Base-by-base conservation (phyloP, 495 filamentous ascomycete species). In the Cryomyces minteri region DNA sequence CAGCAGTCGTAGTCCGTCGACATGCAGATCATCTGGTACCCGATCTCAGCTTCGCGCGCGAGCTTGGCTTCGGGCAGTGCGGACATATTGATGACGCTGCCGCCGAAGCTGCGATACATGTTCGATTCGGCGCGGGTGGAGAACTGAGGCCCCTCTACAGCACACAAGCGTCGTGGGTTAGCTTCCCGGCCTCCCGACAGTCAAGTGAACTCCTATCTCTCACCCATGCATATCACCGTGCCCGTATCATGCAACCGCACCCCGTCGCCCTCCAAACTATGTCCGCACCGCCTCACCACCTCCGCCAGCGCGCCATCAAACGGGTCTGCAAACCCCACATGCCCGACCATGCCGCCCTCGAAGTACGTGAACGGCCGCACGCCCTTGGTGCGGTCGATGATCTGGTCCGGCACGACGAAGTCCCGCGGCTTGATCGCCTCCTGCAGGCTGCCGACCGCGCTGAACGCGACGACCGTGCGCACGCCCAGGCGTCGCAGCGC, bases 11-110 rank as follows among this genome's bases (percentile, higher is more conserved):
- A 99, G 65, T 99, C 90, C 25, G 90, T 99, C 30, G 82, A 79
- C 92, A 99, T 99, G 70, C 88, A 95, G 53, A 99, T 88, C 75
- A 95, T 88, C 66, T 88, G 84, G 58, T 94, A 95, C 11, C 80
- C 82, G 51, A 99, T 80, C 67, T 99, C 92, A 4, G 92, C 92
- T 68, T 99, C 90, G 32, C 82, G 73, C 30, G 90, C 90, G 9
- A 99, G 76, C 68, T 96, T 96, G 32, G 88, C 80, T 67, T 99
- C 90, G 28, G 90, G 90, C n/a, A 96, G 71, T 25, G 80, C 77
- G 43, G 82, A 88, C 90, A 99, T 99, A 70, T 95, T 96, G 68
- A 99, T 94, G 4, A 94, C 80, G 49, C 69, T 77, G 40, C 85
- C 86, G 58, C 85, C 86, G 80, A 84, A 92, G 41, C 76, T 69